Evolutionary conservation across 352 stramenopile species (phyloP), one percentile per base, ranked within the genome.

Genomic region (Globisporangium recalcitrans): DNA sequence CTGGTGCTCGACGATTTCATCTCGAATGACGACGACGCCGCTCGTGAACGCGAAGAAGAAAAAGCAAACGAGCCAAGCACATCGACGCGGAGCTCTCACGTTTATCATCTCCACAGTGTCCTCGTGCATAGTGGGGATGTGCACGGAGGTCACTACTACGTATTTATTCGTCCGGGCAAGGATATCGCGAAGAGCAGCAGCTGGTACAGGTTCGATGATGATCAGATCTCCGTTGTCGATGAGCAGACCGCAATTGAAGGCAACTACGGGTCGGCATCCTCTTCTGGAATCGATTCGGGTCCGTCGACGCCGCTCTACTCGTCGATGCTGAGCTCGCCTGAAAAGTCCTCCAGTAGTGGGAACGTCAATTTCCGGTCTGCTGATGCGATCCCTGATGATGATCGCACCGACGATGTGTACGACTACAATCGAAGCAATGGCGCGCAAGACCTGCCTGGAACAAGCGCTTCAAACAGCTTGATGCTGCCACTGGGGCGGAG

Each of bases 171-270:
- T 22, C 83, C 87, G 3, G 80, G 69, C 14, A 87, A 87, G 47
- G 68, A 91, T 32, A 73, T 90, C 34, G 73, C 75, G 16, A 72
- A 72, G 46, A 89, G 77, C 66, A 73, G 62, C 9, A 75, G 83
- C 27, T 96, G 87, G 87, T 96, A 87, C 49, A 80, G 72, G 40
- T 96, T 94, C 61, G 87, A 96, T 32, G 87, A 96, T 52, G 87
- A 96, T 52, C 74, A 93, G 32, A 94, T 96, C 62, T 80, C 87
- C 16, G 69, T 73, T 1, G 82, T 87, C 27, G 80, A 92, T 36
- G 85, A 94, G 58, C 72, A 75, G 9, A 72, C 73, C 4, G 83
- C 86, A 1, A 72, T 96, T 21, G 83, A 96, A 51, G 86, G 85
- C 10, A 94, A 85, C 68, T 96, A 82, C 68, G 87, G 87, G 13